Base-by-base conservation (phyloP, 352 stramenopile species). In the Phytophthora rubi region DNA sequence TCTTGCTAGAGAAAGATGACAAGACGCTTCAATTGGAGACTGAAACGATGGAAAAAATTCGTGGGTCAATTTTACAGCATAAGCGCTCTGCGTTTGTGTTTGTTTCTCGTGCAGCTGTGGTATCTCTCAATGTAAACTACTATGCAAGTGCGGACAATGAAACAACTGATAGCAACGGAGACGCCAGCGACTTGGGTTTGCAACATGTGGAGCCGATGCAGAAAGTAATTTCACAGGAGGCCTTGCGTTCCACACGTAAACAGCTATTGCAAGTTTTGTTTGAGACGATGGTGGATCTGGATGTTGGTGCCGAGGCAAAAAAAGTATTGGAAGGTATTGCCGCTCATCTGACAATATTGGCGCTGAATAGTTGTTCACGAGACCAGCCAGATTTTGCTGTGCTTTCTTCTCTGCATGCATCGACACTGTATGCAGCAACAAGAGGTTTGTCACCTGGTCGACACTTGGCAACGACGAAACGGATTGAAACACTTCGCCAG, bases 1-100 rank as follows among this genome's bases (percentile, higher is more conserved):
- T 93, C 52, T 66, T 93, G 72, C 65, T 94, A 7, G 89, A 95
- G 60, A 97, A 97, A 58, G 89, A 97, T 62, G 86, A 95, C 32
- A 91, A 93, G 59, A 95, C 89, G 6, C 76, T 95, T 8, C 73
- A 86, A 32, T 66, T 97, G 47, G 89, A 97, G 59, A 71, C 68
- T 1, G 70, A 90, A 37, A 91, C 89, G 33, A 88, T 87, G 59
- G 66, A 56, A 21, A 90, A 85, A 60, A 86, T 97, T 13, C 76
- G 85, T 15, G 53, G 63, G 13, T 83, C 82, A 4, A 92, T 95
- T 63, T 65, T 93, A 21, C 72, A 88, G 30, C 87, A 95, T 70
- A 97, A 97, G 62, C 70, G 70, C 6, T 81, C 80, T 42, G 89
- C 89, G 2, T 97, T 94, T 68, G 66, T 78, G 28, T 91, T 96